These are phyloP conservation scores for Pisolithus thermaeus DNA, from an alignment of 1,284 basidiomycete genomes.

Conservation along the genomic window DNA sequence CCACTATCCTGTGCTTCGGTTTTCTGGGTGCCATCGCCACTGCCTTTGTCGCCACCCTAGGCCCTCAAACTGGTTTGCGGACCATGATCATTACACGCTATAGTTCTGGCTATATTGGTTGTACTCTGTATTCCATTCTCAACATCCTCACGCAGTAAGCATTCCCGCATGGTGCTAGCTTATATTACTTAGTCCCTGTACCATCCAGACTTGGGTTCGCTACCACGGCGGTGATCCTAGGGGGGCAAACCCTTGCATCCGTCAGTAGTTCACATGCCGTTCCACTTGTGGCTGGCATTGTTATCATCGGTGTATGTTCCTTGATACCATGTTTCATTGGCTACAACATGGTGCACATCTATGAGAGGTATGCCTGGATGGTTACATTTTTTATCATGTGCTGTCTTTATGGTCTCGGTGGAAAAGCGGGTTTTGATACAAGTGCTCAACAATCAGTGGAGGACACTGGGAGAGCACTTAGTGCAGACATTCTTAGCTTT, in stretches of 20 bases:
- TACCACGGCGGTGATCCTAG: constrained; percentile 41
- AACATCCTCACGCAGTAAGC: constrained; percentile 52
- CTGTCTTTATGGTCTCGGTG: constrained; percentile 51
- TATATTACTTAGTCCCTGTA: not conserved
- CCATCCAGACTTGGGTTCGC: constrained; percentile 40
- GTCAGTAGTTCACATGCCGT: constrained; percentile 35
- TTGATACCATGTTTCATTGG: constrained; percentile 47
- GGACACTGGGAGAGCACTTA: constrained; percentile 39
- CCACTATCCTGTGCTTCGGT: constrained; percentile 40
- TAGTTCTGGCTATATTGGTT: constrained; percentile 52
- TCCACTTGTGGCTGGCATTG: constrained; percentile 39
- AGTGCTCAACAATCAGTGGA: constrained; percentile 40
- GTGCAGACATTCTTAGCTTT: constrained; percentile 47
- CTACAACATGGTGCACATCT: constrained; percentile 50
- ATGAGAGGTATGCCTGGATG: constrained; percentile 62
- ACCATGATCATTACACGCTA: constrained; percentile 56
- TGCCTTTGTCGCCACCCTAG: constrained; percentile 55
- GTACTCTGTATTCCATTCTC: constrained; percentile 50
- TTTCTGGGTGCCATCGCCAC: constrained; percentile 36
- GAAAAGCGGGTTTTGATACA: constrained; percentile 44
- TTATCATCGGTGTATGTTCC: constrained; percentile 39
- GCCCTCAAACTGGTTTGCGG: constrained; percentile 54
- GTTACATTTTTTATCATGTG: constrained; percentile 49
- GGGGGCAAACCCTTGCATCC: constrained; percentile 43
- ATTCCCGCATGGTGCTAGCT: not conserved